These are phyloP conservation scores for Phytophthora parvispora DNA, from an alignment of 352 stramenopile species.

Conservation along the genomic window DNA sequence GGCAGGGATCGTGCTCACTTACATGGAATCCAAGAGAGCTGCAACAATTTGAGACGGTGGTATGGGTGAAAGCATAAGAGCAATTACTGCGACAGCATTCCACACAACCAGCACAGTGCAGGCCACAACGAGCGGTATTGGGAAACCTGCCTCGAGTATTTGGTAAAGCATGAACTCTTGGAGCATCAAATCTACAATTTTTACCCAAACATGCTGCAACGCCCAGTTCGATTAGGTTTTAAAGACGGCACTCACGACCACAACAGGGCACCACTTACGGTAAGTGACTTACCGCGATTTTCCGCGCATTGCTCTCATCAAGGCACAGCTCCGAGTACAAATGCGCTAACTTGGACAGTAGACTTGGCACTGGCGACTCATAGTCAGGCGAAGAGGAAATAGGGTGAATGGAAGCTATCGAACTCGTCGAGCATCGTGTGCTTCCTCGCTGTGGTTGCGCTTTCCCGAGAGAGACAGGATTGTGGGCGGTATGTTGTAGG, in stretches of 20 bases:
- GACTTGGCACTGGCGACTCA: not conserved
- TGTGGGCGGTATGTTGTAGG: not conserved
- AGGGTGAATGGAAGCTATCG: constrained; percentile 6
- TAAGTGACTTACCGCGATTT: constrained; percentile 23
- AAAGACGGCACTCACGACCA: not conserved
- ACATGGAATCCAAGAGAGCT: constrained; percentile 32
- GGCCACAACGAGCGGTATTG: constrained; percentile 19
- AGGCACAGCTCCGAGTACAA: not conserved
- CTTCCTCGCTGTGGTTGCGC: not conserved
- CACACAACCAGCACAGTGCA: constrained; percentile 33
- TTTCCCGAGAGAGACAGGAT: not conserved
- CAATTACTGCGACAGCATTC: constrained; percentile 26
- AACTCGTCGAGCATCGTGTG: constrained; percentile 15
- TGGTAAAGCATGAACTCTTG: constrained; percentile 30
- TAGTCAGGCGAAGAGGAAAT: not conserved
- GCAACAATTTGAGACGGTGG: constrained; percentile 24
- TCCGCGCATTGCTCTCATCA: constrained; percentile 16
- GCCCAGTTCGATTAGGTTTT: constrained; percentile 1
- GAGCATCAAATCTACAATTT: constrained; percentile 26
- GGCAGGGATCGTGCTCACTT: not conserved
- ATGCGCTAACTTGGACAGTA: not conserved
- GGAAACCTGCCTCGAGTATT: constrained; percentile 27
- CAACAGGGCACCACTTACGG: too few relatives aligned
- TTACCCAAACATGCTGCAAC: constrained; percentile 24
- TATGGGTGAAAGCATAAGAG: constrained; percentile 14